A percentile compares a stretch with the other conserved stretches of the same genome.
Evolutionary conservation across 495 filamentous ascomycete genomes (phyloP).

Genomic region (Astrothelium macrocarpum): DNA sequence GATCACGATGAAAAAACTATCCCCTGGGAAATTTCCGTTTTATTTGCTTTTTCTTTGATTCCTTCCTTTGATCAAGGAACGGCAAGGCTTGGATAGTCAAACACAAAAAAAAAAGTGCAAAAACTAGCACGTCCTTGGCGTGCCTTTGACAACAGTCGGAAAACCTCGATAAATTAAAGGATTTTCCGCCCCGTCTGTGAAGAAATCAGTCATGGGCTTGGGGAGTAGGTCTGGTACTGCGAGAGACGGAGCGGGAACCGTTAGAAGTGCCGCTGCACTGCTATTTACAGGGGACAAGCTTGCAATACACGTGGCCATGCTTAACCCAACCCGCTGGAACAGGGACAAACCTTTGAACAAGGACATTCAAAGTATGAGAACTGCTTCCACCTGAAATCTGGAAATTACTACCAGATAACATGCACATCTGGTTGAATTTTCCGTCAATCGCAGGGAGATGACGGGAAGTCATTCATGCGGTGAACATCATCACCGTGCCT

Average conservation of each 20-base stretch:
- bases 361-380: background rate
- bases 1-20: background rate
- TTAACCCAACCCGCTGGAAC: background rate
- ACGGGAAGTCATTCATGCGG: background rate
- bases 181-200: no score
- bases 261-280: background rate
- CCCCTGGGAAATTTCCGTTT: background rate
- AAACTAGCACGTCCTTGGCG: no score
- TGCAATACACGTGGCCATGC: conserved; percentile 5
- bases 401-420: background rate
- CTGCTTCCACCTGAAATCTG: background rate
- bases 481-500: background rate
- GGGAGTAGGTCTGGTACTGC: no score
- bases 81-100: background rate
- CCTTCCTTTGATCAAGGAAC: background rate
- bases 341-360: background rate
- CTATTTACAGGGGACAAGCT: background rate
- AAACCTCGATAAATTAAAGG: no score
- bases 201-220: no score
- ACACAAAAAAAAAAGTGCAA: no score
- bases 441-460: background rate
- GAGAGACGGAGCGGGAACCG: background rate
- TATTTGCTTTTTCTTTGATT: background rate
- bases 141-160: no score
- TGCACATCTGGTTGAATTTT: background rate